phyloP scores from a whole-genome alignment of 1,284 basidiomycete genomes.

The Cystobasidium slooffiae region DNA sequence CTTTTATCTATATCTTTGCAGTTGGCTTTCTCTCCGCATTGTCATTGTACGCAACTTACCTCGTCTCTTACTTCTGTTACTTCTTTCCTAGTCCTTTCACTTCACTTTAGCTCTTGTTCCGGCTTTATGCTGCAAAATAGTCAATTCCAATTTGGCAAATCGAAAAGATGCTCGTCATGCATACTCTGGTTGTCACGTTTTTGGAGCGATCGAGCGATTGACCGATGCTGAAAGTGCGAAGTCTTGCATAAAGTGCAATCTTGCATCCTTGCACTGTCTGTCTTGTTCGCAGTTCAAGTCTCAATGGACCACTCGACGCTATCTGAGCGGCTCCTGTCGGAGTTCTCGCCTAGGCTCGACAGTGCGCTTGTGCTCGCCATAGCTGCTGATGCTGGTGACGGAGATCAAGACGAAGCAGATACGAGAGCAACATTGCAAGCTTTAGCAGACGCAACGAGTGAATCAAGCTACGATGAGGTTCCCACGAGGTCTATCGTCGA shows the following conservation, averaged over 20 bases:
- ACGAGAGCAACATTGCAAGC: constrained; percentile 33
- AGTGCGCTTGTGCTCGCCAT: constrained; percentile 40
- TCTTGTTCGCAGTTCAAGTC: neutral
- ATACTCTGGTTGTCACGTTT: neutral
- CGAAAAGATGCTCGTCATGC: neutral
- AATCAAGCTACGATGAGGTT: neutral
- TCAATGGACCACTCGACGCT: constrained; percentile 18
- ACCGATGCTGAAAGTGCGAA: neutral
- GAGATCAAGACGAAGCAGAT: constrained; percentile 18
- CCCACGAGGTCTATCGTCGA: neutral
- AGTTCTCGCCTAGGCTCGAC: constrained; percentile 38
- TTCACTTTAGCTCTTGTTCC: no score
- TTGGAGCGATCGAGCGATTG: no score
- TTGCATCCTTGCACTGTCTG: neutral
- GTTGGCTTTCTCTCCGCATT: no score
- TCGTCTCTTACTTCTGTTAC: no score
- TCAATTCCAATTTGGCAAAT: neutral
- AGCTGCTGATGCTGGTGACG: constrained; percentile 6
- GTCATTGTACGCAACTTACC: no score
- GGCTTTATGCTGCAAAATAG: no score
- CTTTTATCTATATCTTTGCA: no score
- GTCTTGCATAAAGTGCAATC: neutral
- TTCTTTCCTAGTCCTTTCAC: no score
- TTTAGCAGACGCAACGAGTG: constrained; percentile 26
- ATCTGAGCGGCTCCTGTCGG: constrained; percentile 18